These are phyloP conservation scores for Salinomyces thailandicus DNA, from an alignment of 2,329 filamentous ascomycete genomes.

Conservation along the genomic window DNA sequence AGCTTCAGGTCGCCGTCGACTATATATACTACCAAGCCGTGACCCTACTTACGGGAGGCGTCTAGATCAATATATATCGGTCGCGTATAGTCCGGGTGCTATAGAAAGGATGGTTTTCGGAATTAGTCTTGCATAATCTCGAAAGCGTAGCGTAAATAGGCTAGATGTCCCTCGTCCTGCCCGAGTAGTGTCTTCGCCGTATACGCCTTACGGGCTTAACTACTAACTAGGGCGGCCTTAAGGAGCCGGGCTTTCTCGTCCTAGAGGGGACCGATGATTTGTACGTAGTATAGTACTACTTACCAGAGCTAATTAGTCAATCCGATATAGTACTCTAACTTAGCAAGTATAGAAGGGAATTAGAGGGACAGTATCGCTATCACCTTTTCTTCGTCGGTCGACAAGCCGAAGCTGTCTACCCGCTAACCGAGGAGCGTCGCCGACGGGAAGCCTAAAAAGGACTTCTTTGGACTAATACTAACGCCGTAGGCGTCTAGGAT, in stretches of 20 bases:
- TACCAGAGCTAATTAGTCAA: not conserved
- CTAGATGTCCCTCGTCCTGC: too few relatives aligned
- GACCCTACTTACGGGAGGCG: not conserved
- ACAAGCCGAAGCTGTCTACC: not conserved
- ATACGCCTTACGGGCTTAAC: not conserved
- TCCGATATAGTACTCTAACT: not conserved
- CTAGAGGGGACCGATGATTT: not conserved
- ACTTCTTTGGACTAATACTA: not conserved
- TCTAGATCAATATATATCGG: not conserved
- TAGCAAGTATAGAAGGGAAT: not conserved
- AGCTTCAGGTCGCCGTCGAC: not conserved
- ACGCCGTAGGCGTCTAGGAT: not conserved
- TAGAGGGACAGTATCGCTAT: not conserved
- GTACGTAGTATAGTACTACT: not conserved
- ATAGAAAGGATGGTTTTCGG: not conserved
- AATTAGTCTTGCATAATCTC: not conserved
- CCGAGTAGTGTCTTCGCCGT: not conserved
- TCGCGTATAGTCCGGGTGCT: not conserved
- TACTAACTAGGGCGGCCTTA: not conserved
- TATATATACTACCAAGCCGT: not conserved
- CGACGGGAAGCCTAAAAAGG: not conserved
- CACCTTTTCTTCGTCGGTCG: not conserved
- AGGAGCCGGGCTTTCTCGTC: not conserved
- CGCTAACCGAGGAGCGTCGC: not conserved
- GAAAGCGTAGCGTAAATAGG: too few relatives aligned